Evolutionary conservation across 805 yeast species (phyloP), one percentile per base, ranked within the genome.

Genomic region (Yueomyces sp.): DNA sequence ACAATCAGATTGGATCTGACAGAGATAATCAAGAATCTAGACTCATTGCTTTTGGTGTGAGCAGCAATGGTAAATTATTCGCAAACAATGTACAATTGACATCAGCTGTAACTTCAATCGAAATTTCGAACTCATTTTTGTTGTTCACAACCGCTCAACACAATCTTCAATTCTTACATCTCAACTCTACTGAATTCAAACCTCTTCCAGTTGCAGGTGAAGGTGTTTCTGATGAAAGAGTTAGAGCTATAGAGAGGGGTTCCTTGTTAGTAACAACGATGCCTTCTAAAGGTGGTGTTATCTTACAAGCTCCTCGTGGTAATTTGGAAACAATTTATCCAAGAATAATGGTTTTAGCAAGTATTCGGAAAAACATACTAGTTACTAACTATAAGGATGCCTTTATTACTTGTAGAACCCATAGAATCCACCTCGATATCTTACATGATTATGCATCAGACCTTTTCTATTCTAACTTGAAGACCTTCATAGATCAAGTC

Each of bases 301-400:
- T 85, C 3, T 68, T 92, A 43, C 96, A 92, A 61, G 96, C 96
- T 4, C 94, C 94, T 46, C 75, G 99, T 59, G 99, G 99, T 48
- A 92, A 92, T 55, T 66, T 92, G 51, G 99, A 92, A 62, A 87
- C 97, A 0, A 83, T 92, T 26, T 80, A 77, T 55, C 98, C 99
- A 11, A 73, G 98, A 60, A 83, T 92, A 40, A 79, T 92, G 82
- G 94, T 90, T 3, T 66, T 92, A 37, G 73, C 84, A 9, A 92
- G 81, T 27, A 94, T 92, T 28, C 74, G 98, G 50, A 68, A 72
- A 33, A 71, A 72, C 50, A 85, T 92, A 47, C 67, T 72, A 33
- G 64, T 67, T 1, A 68, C 63, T 45, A 66, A 76, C 34, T 92
- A 81, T 54, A 67, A 64, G 40, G 70, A 69, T n/a, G 98, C 98